A percentile compares a stretch with the other conserved stretches of the same genome.
phyloP scores from a whole-genome alignment of 2,329 filamentous ascomycete genomes.

The Fusarium sp. region DNA sequence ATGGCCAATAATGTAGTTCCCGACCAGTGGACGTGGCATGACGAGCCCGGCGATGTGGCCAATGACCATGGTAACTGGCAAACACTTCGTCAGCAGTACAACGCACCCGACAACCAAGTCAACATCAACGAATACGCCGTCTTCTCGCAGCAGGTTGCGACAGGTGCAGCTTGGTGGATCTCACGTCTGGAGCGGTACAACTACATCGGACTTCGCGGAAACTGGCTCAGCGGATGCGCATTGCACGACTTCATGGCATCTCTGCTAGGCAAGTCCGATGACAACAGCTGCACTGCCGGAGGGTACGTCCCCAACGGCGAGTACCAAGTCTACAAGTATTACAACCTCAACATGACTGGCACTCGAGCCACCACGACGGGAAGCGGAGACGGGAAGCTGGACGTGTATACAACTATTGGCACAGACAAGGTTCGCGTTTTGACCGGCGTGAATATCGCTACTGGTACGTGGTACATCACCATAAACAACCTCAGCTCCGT shows the following conservation, averaged over 20 bases:
- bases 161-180: background rate
- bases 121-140: slow-evolving; percentile 1
- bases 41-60: background rate
- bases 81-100: background rate
- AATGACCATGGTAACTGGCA: background rate
- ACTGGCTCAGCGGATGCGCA: background rate
- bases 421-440: background rate
- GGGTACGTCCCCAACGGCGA: background rate
- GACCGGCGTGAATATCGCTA: background rate
- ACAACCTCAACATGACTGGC: background rate
- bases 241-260: slow-evolving; percentile 2
- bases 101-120: background rate
- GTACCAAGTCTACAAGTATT: background rate
- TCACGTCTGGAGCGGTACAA: slow-evolving; percentile 1
- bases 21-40: background rate
- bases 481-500: background rate
- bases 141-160: background rate
- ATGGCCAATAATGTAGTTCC: background rate
- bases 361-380: background rate
- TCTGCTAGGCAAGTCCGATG: background rate
- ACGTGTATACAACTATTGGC: background rate
- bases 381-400: background rate
- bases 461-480: background rate
- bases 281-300: background rate
- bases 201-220: background rate